Evolutionary conservation across 148 eudicot genomes (phyloP).

Genomic region (Arbutus unedo): DNA sequence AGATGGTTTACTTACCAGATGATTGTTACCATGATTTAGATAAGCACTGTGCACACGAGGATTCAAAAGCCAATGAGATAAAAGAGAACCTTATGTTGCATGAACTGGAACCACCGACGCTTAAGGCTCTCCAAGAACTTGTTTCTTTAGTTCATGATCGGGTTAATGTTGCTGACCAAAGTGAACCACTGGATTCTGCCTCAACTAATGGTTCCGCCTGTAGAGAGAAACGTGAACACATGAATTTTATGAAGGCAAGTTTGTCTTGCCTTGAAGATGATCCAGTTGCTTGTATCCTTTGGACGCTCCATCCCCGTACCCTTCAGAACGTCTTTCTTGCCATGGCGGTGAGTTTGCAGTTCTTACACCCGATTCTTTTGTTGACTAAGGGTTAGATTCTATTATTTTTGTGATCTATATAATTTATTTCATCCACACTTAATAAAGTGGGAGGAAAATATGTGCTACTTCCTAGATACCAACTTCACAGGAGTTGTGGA

Average conservation of each 20-base stretch:
- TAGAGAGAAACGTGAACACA: slow-evolving; percentile 31
- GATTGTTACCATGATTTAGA: slow-evolving; percentile 10
- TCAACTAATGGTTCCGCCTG: slow-evolving; percentile 33
- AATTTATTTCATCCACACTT: neutral
- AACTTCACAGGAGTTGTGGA: neutral
- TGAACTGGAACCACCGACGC: slow-evolving; percentile 55
- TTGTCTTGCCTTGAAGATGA: slow-evolving; percentile 55
- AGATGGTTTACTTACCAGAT: slow-evolving; percentile 33
- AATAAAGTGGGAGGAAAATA: neutral
- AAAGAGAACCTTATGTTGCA: slow-evolving; percentile 43
- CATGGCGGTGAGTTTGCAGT: slow-evolving; percentile 68
- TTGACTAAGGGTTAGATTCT: neutral
- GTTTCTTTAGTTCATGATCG: slow-evolving; percentile 70
- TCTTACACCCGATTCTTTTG: neutral
- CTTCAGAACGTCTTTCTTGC: slow-evolving; percentile 61
- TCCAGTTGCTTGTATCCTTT: slow-evolving; percentile 65
- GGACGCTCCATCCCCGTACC: slow-evolving; percentile 61
- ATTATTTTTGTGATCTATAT: neutral
- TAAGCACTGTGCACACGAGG: slow-evolving; percentile 27
- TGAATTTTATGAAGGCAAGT: slow-evolving; percentile 21
- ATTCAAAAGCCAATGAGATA: slow-evolving; percentile 22
- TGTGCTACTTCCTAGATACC: neutral
- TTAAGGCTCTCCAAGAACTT: slow-evolving; percentile 63
- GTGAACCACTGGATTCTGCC: slow-evolving; percentile 27
- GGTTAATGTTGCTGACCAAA: slow-evolving; percentile 38